phyloP scores from a whole-genome alignment of 345 rosid genomes.

The Salix caprea region DNA sequence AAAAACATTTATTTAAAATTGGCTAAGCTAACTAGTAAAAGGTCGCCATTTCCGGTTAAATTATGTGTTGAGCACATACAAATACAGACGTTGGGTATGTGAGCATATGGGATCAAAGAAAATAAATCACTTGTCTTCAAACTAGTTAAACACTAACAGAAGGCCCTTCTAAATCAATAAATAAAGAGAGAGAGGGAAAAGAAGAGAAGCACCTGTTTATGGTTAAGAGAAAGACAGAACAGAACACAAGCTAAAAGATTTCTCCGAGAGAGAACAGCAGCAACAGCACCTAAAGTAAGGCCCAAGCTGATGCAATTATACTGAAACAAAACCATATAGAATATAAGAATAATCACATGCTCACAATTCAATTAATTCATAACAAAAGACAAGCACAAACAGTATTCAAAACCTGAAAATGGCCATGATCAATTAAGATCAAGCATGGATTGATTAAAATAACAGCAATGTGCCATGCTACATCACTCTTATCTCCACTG shows the following conservation, averaged over 20 bases:
- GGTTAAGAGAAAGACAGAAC: conserved; percentile 84
- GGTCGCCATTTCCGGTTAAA: background rate
- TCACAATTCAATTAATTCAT: background rate
- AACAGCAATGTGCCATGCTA: conserved; percentile 67
- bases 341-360: conserved; percentile 13
- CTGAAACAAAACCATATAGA: conserved; percentile 38
- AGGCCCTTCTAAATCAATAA: background rate
- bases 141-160: background rate
- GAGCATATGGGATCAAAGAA: background rate
- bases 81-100: background rate
- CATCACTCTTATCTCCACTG: conserved; percentile 32
- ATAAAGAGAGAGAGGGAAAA: background rate
- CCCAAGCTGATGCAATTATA: conserved; percentile 96
- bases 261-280: conserved; percentile 62
- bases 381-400: background rate
- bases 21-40: background rate
- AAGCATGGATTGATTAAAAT: conserved; percentile 77
- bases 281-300: conserved; percentile 69
- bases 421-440: conserved; percentile 88
- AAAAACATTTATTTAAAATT: background rate
- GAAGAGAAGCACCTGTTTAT: conserved; percentile 65
- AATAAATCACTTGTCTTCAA: background rate
- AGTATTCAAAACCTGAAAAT: conserved; percentile 71
- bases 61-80: background rate
- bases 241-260: conserved; percentile 59